phyloP scores from a whole-genome alignment of 164 flowering plant genomes.

The Magnolia changhungtana region DNA sequence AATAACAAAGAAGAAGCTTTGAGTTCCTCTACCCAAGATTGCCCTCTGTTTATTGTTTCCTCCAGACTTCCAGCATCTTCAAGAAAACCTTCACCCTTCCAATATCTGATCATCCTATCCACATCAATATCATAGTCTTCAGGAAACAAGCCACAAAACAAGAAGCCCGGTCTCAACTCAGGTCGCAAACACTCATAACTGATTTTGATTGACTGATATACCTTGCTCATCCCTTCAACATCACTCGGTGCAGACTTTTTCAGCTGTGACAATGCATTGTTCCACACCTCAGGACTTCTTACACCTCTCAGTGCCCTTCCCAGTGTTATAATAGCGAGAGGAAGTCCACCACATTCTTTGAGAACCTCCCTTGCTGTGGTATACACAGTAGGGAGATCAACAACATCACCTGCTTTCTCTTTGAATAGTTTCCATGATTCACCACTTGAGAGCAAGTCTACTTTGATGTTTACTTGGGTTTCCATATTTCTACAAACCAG shows the following conservation, averaged over 20 bases:
- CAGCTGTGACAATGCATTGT: neutral
- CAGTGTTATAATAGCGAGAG: neutral
- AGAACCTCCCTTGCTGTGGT: neutral
- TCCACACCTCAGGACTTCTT: neutral
- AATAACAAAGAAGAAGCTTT: constrained; percentile 17
- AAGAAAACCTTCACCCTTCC: constrained; percentile 17
- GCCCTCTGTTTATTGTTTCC: constrained; percentile 11
- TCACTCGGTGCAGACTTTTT: neutral
- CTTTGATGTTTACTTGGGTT: neutral
- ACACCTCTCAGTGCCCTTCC: neutral
- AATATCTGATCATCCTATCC: constrained; percentile 1
- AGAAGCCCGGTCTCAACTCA: constrained; percentile 2
- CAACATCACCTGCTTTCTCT: neutral
- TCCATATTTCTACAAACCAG: neutral
- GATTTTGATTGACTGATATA: neutral
- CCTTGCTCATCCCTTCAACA: neutral
- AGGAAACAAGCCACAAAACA: constrained; percentile 11
- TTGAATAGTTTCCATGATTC: neutral
- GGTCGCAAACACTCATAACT: neutral
- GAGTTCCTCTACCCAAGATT: constrained; percentile 1
- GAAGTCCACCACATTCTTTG: neutral
- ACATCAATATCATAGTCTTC: neutral
- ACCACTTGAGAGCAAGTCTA: neutral
- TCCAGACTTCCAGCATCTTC: neutral
- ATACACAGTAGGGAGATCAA: neutral